Conservation (phyloP, 2,329 filamentous ascomycete genomes). For the Chaetoscypha palmicola region DNA sequence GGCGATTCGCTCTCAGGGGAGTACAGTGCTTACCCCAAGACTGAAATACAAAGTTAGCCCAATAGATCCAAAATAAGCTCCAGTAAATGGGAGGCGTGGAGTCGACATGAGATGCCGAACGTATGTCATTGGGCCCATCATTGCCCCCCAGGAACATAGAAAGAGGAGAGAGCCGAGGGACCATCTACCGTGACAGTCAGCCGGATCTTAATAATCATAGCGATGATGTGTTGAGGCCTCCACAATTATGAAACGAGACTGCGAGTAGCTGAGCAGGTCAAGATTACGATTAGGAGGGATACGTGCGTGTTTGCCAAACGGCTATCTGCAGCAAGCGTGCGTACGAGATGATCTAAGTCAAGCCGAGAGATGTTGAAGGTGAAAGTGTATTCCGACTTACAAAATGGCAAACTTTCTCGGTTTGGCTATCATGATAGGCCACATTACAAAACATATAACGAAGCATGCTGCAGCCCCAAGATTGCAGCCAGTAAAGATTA, state of each 20-base stretch:
- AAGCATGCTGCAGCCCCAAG: slow-evolving; percentile 86
- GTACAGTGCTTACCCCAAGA: slow-evolving; percentile 66
- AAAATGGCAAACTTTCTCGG: slow-evolving; percentile 94
- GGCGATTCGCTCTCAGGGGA: neutral
- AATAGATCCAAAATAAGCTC: slow-evolving; percentile 91
- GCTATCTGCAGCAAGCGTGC: slow-evolving; percentile 32
- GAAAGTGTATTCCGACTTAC: slow-evolving; percentile 55
- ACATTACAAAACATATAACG: slow-evolving; percentile 83
- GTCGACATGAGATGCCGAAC: slow-evolving; percentile 76
- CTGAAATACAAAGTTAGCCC: slow-evolving; percentile 85
- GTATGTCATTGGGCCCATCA: slow-evolving; percentile 88
- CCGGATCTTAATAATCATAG: too few species aligned
- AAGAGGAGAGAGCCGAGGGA: slow-evolving; percentile 87
- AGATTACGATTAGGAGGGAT: slow-evolving; percentile 6
- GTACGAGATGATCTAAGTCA: too few species aligned
- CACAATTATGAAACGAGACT: slow-evolving; percentile 13
- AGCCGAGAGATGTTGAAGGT: too few species aligned
- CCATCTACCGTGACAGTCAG: slow-evolving; percentile 68
- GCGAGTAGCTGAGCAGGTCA: too few species aligned
- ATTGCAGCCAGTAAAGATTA: slow-evolving; percentile 89
- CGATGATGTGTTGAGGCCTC: slow-evolving; percentile 22
- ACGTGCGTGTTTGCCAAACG: slow-evolving; percentile 29
- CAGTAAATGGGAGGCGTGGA: slow-evolving; percentile 83
- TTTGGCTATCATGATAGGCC: slow-evolving; percentile 71
- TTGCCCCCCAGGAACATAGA: slow-evolving; percentile 82